Evolutionary conservation across 305 asterid genomes (phyloP), one percentile per base, ranked within the genome.

Genomic region (Fraxinus albicans): DNA sequence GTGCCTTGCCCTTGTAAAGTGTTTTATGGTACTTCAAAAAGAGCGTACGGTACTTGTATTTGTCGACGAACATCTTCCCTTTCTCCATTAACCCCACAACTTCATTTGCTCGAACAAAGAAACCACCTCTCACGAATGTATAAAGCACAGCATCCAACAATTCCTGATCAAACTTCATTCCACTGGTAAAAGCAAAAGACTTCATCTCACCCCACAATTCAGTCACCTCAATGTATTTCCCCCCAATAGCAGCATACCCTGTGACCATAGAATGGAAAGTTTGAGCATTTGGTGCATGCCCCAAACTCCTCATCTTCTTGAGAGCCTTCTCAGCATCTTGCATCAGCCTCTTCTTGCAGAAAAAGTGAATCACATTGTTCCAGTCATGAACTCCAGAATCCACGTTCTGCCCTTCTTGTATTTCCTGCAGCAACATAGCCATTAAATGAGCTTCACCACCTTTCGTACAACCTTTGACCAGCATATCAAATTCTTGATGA

Each of bases 151-250:
- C 89, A 86, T 96, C 98, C 93, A 96, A 82, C 76, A 96, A 88
- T 83, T 96, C 98, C 83, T 88, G 90, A 83, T 96, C 99, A 72
- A 94, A 92, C 88, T 88, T 87, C 98, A 93, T 92, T 35, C 96
- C 96, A 77, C 88, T 87, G 27, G 90, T 25, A 78, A 47, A 83
- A 38, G 91, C 89, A 80, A 92, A 65, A 12, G 96, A 84, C 88
- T 96, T 96, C 97, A 96, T 96, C 91, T 93, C 95, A 33, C 98
- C 98, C 99, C 99, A 96, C 55, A 96, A 83, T 79, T 94, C 98
- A 12, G 98, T 77, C 15, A 95, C 99, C 93, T 95, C 98, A 5
- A 88, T 84, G 77, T 94, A 96, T 80, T 96, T 93, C 70, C 97
- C 97, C 38, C 98, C 98, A 7, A 93, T 81, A 25, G 98, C 93